Percentiles rank a stretch among this genome's conserved stretches.
Conservation (phyloP, 2,329 filamentous ascomycete species). For the Ophiostoma sp. region DNA sequence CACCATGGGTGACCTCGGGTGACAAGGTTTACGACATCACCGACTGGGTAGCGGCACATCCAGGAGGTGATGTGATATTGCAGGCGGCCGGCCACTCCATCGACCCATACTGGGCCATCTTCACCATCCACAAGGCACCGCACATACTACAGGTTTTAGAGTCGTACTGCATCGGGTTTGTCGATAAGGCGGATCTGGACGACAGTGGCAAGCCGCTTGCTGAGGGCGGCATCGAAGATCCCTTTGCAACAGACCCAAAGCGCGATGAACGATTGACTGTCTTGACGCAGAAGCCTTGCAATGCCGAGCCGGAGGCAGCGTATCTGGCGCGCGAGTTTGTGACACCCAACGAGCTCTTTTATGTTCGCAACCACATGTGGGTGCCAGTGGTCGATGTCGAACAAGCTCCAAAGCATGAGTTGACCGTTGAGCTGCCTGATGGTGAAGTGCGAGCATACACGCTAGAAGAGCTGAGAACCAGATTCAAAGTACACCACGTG, state of each 20-base stretch:
- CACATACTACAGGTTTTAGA: constrained; percentile 60
- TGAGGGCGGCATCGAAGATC: constrained; percentile 52
- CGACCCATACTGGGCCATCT: constrained; percentile 66
- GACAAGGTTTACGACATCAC: constrained; percentile 66
- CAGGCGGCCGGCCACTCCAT: constrained; percentile 59
- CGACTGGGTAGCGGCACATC: constrained; percentile 60
- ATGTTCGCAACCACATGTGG: constrained; percentile 60
- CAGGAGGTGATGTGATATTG: constrained; percentile 62
- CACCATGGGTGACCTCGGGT: constrained; percentile 59
- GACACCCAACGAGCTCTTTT: constrained; percentile 53
- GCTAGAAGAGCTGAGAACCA: constrained; percentile 47
- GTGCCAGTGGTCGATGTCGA: constrained; percentile 41
- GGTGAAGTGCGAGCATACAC: constrained; percentile 50
- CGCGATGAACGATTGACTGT: constrained; percentile 48
- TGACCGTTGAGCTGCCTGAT: constrained; percentile 55
- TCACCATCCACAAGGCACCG: constrained; percentile 60
- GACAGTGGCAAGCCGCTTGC: constrained; percentile 45
- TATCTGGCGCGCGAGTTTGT: constrained; percentile 46
- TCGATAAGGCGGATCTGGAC: constrained; percentile 52
- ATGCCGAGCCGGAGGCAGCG: constrained; percentile 53
- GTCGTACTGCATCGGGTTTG: constrained; percentile 58
- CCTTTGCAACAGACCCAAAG: constrained; percentile 50
- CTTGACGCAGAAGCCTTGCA: constrained; percentile 52
- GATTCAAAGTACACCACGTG: constrained; percentile 47
- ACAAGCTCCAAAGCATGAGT: constrained; percentile 36